Conservation (phyloP, 2,329 filamentous ascomycete genomes). For the Epichloe festucae region DNA sequence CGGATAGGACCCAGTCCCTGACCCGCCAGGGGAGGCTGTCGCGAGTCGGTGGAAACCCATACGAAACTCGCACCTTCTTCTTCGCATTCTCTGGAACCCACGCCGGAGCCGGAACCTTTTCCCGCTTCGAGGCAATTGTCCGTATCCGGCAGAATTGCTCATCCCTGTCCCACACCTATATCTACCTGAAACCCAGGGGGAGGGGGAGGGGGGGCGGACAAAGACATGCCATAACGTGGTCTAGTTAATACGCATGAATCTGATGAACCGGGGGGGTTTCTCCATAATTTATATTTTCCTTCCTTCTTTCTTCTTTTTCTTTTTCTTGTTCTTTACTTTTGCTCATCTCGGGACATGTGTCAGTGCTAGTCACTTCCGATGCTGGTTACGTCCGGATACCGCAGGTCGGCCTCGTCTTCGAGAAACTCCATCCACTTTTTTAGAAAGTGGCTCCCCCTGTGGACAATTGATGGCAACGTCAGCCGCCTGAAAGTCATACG, state of each 20-base stretch:
- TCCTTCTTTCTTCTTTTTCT: neutral
- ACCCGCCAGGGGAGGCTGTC: neutral
- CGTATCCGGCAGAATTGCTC: neutral
- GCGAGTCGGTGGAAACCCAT: neutral
- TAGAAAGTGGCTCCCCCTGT: conserved; percentile 76
- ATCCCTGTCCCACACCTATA: neutral
- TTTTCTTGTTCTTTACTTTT: neutral
- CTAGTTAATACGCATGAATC: neutral
- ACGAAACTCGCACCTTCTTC: neutral
- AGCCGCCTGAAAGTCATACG: neutral
- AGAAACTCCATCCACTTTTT: conserved; percentile 85
- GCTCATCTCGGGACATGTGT: neutral
- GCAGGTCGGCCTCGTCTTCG: conserved; percentile 78
- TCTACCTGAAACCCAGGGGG: neutral
- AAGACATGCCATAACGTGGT: neutral
- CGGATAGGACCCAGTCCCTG: neutral
- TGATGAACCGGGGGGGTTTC: neutral
- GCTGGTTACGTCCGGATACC: conserved; percentile 61
- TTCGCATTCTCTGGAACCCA: neutral
- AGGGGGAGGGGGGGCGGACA: no score
- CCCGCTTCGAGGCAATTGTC: neutral
- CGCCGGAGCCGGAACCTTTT: neutral
- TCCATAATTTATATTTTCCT: neutral
- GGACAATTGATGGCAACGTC: neutral
- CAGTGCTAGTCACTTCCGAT: conserved; percentile 12